Evolutionary conservation across 2,329 filamentous ascomycete genomes (phyloP), one percentile per base, ranked within the genome.

Genomic region (Stagonosporopsis vannaccii): DNA sequence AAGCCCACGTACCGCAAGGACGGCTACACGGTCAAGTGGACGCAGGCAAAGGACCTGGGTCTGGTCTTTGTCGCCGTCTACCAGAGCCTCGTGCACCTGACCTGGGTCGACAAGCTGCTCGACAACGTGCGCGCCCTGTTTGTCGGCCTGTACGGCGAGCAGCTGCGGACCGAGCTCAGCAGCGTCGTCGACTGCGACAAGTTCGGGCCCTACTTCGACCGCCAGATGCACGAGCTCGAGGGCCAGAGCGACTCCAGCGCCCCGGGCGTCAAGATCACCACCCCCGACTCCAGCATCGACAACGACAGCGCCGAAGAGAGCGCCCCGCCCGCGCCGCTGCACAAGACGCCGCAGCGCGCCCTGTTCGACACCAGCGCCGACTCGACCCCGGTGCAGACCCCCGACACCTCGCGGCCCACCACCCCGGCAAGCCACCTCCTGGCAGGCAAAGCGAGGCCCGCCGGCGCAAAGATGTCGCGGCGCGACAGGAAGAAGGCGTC

Each of bases 51-150:
- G 79, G 95, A 99, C 73, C 81, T 98, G 49, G 92, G 93, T 36
- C 80, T 99, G 63, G 96, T 99, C 63, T 99, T 99, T 77, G 94
- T 98, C 70, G 95, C 94, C 63, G 95, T 99, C 62, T 99, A 99
- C 77, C 91, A 96, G 74, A 97, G 93, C 35, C 86, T 99, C 28
- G 85, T 99, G 26, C 93, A 97, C 76, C 85, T 99, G 8, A 93
- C 91, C 12, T 99, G 96, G 95, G 91, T 98, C 63, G 95, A 99
- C 77, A 92, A 95, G 75, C 88, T 99, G 43, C 87, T 99, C 65
- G 94, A 97, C 72, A 96, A 98, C 70, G 92, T 98, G 69, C 91
- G 89, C 74, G 92, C 90, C 9, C 88, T 99, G 30, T 99, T 98
- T 72, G 84, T 95, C 64, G 90, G 92, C 63, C 84, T 97, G 25